phyloP scores from a whole-genome alignment of 1,139 yeast species.

The Diutina ranongensis region DNA sequence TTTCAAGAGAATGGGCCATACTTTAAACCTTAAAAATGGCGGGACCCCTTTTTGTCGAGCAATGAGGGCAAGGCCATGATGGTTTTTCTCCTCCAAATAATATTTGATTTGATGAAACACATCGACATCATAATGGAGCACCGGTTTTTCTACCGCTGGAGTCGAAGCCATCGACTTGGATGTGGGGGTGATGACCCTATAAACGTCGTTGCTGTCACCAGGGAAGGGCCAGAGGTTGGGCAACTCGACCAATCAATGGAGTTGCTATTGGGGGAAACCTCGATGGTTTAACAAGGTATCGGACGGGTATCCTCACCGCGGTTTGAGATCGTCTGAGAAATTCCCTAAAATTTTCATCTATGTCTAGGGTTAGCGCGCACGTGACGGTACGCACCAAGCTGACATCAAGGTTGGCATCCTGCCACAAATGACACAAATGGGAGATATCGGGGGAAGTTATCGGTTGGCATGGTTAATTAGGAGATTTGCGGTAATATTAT shows the following conservation, averaged over 20 bases:
- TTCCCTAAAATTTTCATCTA: neutral
- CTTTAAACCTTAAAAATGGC: constrained; percentile 61
- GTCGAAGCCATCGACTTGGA: neutral
- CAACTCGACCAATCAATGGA: neutral
- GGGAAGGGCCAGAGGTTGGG: too few relatives aligned
- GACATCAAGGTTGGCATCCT: too few relatives aligned
- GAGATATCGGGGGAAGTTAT: too few relatives aligned
- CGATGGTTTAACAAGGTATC: too few relatives aligned
- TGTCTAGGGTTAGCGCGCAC: too few relatives aligned
- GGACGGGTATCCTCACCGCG: neutral
- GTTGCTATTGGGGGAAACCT: too few relatives aligned
- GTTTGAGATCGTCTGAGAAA: neutral
- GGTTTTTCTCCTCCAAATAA: constrained; percentile 40
- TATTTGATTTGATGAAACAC: constrained; percentile 25
- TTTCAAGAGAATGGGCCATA: constrained; percentile 77
- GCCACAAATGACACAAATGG: too few relatives aligned
- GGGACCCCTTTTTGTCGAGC: constrained; percentile 84
- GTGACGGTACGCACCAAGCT: too few relatives aligned
- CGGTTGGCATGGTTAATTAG: too few relatives aligned
- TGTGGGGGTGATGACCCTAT: neutral
- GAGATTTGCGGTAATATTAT: too few relatives aligned
- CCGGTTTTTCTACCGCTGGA: constrained; percentile 1
- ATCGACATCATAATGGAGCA: constrained; percentile 29
- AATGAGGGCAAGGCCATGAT: constrained; percentile 62
- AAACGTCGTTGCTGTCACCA: too few relatives aligned